These are phyloP conservation scores for Albophoma yamanashiensis DNA, from an alignment of 2,329 filamentous ascomycete species.

Conservation along the genomic window DNA sequence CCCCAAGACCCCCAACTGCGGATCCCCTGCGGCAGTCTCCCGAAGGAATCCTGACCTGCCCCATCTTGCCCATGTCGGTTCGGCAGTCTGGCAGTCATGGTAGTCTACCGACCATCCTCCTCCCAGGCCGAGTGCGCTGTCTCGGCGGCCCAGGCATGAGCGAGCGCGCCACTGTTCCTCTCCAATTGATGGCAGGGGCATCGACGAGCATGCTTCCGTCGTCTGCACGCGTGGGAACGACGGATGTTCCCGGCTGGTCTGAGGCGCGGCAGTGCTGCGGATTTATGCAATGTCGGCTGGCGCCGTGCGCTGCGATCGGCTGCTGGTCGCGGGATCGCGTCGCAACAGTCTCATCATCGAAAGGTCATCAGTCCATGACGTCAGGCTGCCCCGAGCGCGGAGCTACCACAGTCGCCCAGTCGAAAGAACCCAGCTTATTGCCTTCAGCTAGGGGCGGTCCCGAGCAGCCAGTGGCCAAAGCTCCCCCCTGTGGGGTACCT, in stretches of 20 bases:
- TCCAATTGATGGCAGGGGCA: not conserved
- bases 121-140: not conserved
- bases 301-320: not conserved
- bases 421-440: too few relatives aligned
- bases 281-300: not conserved
- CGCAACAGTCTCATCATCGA: not conserved
- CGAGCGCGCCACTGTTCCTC: not conserved
- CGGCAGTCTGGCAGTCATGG: not conserved
- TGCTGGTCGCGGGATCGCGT: not conserved
- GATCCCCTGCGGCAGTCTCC: not conserved
- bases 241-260: not conserved
- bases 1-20: not conserved
- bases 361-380: not conserved
- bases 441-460: not conserved
- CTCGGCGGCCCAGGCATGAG: not conserved
- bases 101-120: not conserved
- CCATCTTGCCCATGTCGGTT: not conserved
- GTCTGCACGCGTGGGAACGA: not conserved
- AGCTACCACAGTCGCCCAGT: not conserved
- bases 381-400: not conserved
- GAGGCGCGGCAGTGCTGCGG: not conserved
- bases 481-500: not conserved
- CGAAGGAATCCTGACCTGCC: not conserved
- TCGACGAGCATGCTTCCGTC: not conserved
- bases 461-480: not conserved